phyloP scores from a whole-genome alignment of 2,329 filamentous ascomycete species.

The Trichoderma sp. region DNA sequence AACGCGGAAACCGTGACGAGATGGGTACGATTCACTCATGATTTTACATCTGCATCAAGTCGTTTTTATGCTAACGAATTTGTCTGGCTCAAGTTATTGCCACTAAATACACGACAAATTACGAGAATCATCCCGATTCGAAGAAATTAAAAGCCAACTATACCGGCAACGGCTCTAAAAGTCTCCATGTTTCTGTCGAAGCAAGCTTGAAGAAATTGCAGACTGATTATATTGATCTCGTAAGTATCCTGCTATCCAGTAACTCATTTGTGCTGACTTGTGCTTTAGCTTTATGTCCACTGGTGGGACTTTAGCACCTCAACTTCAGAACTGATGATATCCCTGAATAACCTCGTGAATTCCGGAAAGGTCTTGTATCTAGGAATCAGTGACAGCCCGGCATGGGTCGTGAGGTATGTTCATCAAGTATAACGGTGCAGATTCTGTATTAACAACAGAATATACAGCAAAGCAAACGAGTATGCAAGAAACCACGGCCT shows the following conservation, averaged over 20 bases:
- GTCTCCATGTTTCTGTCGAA: slow-evolving; percentile 53
- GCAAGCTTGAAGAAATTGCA: slow-evolving; percentile 59
- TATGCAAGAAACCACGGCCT: slow-evolving; percentile 71
- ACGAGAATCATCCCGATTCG: slow-evolving; percentile 36
- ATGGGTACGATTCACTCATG: slow-evolving; percentile 45
- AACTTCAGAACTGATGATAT: slow-evolving; percentile 67
- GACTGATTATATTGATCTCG: slow-evolving; percentile 68
- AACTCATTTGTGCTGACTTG: not conserved
- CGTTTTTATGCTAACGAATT: not conserved
- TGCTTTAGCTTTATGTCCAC: slow-evolving; percentile 55
- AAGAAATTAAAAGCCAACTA: slow-evolving; percentile 50
- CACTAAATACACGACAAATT: slow-evolving; percentile 62
- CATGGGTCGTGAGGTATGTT: slow-evolving; percentile 60
- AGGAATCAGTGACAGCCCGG: slow-evolving; percentile 66
- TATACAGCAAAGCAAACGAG: slow-evolving; percentile 59
- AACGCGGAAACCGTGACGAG: slow-evolving; percentile 60
- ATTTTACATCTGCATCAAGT: not conserved
- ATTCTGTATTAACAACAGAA: not conserved
- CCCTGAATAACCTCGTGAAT: slow-evolving; percentile 58
- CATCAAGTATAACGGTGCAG: not conserved
- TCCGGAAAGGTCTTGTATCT: slow-evolving; percentile 65
- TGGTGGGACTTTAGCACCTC: slow-evolving; percentile 68
- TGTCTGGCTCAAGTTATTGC: slow-evolving; percentile 53
- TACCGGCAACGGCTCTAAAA: slow-evolving; percentile 62
- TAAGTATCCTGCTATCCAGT: slow-evolving; percentile 29